Evolutionary conservation across 345 rosid genomes (phyloP), one percentile per base, ranked within the genome.

Genomic region (Trapa bicornis): DNA sequence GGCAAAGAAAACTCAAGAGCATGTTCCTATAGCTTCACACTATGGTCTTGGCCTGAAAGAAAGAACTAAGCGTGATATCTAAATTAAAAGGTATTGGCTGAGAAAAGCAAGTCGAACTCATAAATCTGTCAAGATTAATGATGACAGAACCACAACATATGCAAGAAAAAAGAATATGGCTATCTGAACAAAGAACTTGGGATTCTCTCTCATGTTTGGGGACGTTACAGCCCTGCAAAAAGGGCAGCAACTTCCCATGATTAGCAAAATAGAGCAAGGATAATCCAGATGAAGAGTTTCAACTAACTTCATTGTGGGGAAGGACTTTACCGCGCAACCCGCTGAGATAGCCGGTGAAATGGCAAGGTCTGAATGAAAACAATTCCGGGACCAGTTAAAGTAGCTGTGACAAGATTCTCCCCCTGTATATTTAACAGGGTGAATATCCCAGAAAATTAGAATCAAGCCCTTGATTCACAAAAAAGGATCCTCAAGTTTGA

Each of bases 181-280:
- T 72, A 91, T 85, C 74, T 95, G 99, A 68, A 89, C 73, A 66
- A 89, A 82, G 68, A 91, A 81, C 79, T 88, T 89, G 38, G 97
- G 99, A 75, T 91, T 95, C 79, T 91, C 99, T 77, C 97, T 86
- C 97, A 95, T 85, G 87, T 95, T 95, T 45, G 99, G 99, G 22
- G 97, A 91, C 42, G 99, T 85, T 66, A 95, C 99, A 29, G 99
- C 87, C 89, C 97, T 94, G 89, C 72, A 75, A 75, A 37, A 71
- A 69, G 2, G 42, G 9, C 22, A 36, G 63, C 73, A 29, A 67
- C 66, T 47, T 54, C 63, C 6, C 64, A 39, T n/a, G 29, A 36
- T 68, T n/a, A 67, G 64, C 37, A 15, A 41, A 11, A 5, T 14
- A n/a, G 13, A 64, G 14, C 48, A 14, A 37, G 62, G 36, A 15